Percentiles rank a stretch among this genome's conserved stretches.
Conservation (phyloP, 495 filamentous ascomycete genomes). For the Halenospora varia region DNA sequence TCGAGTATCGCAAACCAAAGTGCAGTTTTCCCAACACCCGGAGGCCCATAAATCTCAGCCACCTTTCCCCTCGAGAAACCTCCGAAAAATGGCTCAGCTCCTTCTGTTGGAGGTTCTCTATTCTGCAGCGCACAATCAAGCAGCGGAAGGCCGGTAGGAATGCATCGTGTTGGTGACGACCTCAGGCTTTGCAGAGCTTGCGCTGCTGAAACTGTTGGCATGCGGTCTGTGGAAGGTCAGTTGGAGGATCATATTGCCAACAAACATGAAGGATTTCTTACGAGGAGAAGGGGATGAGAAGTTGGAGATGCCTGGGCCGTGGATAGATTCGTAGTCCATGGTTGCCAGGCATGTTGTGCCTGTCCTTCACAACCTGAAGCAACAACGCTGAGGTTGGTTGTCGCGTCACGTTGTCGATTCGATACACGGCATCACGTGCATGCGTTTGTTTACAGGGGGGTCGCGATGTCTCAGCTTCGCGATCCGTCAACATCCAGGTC, state of each 20-base stretch:
- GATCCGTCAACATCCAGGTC: not conserved
- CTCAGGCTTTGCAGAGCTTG: slow-evolving; percentile 69
- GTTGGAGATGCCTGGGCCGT: slow-evolving; percentile 21
- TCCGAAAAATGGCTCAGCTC: slow-evolving; percentile 8
- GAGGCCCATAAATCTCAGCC: slow-evolving; percentile 87
- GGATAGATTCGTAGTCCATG: slow-evolving; percentile 24
- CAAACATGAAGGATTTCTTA: not conserved
- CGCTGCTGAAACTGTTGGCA: slow-evolving; percentile 86
- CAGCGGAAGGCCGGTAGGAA: slow-evolving; percentile 61
- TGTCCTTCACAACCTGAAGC: too few relatives aligned
- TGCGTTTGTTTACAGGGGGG: too few relatives aligned
- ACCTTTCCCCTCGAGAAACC: slow-evolving; percentile 74
- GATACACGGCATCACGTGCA: too few relatives aligned
- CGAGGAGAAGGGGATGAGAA: slow-evolving; percentile 18
- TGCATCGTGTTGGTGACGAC: slow-evolving; percentile 39
- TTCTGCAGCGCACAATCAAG: slow-evolving; percentile 54
- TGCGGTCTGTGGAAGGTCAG: slow-evolving; percentile 50
- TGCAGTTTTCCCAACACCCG: slow-evolving; percentile 82
- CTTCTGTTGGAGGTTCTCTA: slow-evolving; percentile 10
- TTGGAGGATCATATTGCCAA: not conserved
- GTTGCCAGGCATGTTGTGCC: not conserved
- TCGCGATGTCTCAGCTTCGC: too few relatives aligned
- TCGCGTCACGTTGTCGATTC: not conserved
- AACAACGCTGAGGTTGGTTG: too few relatives aligned
- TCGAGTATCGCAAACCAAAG: slow-evolving; percentile 55